Evolutionary conservation across 805 yeast species (phyloP).

Genomic region (Metschnikowia hibisci): DNA sequence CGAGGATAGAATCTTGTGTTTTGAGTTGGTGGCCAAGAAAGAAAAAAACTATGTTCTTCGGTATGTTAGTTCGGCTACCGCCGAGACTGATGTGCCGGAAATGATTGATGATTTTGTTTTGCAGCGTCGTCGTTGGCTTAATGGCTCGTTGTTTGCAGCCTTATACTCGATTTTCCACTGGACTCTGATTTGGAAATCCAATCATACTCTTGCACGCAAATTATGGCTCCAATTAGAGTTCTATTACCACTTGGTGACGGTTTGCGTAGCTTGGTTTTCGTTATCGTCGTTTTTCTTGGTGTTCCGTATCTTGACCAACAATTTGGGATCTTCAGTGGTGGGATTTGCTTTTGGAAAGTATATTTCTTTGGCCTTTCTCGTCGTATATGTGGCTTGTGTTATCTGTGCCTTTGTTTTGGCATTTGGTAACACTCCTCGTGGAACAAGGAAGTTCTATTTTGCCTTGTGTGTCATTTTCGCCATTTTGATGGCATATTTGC

Average conservation of each 20-base stretch:
- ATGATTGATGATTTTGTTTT: conserved; percentile 89
- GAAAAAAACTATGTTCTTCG: conserved; percentile 84
- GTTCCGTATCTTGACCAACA: conserved; percentile 78
- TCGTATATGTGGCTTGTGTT: conserved; percentile 79
- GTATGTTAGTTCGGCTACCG: conserved; percentile 88
- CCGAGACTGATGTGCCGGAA: conserved; percentile 97
- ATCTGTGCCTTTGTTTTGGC: conserved; percentile 85
- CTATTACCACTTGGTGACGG: conserved; percentile 74
- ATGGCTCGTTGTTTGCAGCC: conserved; percentile 97
- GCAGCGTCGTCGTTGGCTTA: conserved; percentile 97
- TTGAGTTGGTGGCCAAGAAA: conserved; percentile 63
- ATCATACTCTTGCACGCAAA: conserved; percentile 79
- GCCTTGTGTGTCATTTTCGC: conserved; percentile 79
- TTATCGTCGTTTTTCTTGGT: conserved; percentile 89
- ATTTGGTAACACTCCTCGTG: conserved; percentile 91
- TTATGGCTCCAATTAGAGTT: conserved; percentile 82
- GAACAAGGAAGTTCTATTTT: conserved; percentile 75
- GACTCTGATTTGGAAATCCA: conserved; percentile 82
- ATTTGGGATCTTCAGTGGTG: conserved; percentile 61
- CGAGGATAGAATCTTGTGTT: conserved; percentile 65
- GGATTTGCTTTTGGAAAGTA: conserved; percentile 71
- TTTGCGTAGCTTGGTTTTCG: conserved; percentile 88
- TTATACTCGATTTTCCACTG: conserved; percentile 82
- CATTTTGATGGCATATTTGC: conserved; percentile 79
- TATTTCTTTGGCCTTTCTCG: conserved; percentile 71